Evolutionary conservation across 2,329 filamentous ascomycete genomes (phyloP).

Genomic region (Monilinia aucupariae): DNA sequence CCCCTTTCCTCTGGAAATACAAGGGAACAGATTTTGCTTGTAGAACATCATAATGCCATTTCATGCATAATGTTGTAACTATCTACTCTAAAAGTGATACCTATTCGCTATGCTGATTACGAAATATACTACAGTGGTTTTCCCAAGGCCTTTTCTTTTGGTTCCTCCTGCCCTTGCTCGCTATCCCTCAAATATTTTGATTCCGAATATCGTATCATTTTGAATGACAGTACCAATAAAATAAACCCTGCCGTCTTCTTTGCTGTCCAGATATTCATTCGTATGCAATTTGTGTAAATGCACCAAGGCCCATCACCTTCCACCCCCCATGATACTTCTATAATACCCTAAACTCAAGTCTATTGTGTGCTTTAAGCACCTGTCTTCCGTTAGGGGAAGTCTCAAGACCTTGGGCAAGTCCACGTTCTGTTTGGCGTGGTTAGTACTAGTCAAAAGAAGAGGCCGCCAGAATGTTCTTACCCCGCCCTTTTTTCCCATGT

Average conservation of each 20-base stretch:
- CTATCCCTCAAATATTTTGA: slow-evolving; percentile 18
- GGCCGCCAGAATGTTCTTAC: slow-evolving; percentile 39
- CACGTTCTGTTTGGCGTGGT: slow-evolving; percentile 36
- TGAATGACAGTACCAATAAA: slow-evolving; percentile 4
- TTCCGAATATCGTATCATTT: slow-evolving; percentile 22
- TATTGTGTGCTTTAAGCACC: slow-evolving; percentile 63
- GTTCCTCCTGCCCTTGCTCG: slow-evolving; percentile 29
- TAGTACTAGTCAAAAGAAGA: not conserved
- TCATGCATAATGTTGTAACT: slow-evolving; percentile 16
- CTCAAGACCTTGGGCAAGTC: slow-evolving; percentile 47
- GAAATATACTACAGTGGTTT: slow-evolving; percentile 20
- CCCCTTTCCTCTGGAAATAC: not conserved
- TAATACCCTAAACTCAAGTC: slow-evolving; percentile 67
- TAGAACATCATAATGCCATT: slow-evolving; percentile 16
- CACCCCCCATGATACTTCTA: slow-evolving; percentile 31
- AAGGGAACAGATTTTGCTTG: not conserved
- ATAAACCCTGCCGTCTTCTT: not conserved
- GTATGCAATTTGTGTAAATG: slow-evolving; percentile 1
- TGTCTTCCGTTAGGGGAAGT: slow-evolving; percentile 67
- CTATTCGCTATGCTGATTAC: slow-evolving; percentile 26
- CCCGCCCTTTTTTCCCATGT: slow-evolving; percentile 49
- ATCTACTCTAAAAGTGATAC: slow-evolving; percentile 16
- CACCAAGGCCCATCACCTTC: slow-evolving; percentile 20
- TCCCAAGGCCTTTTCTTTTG: slow-evolving; percentile 22
- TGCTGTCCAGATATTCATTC: not conserved